Evolutionary conservation across 2,329 filamentous ascomycete genomes (phyloP).

Genomic region (Nothophoma quercina): DNA sequence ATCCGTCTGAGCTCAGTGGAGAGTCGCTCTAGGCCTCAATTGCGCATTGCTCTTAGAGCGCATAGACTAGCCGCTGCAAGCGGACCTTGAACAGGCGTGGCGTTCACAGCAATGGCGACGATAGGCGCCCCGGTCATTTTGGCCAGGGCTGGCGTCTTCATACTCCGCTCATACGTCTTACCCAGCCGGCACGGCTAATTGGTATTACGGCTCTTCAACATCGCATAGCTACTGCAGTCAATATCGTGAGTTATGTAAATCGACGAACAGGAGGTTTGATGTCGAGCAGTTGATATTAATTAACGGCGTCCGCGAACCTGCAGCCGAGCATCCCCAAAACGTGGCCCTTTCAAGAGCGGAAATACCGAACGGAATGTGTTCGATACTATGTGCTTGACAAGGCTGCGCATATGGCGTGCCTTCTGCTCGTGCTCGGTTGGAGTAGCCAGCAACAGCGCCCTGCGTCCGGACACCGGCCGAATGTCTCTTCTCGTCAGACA

Average conservation of each 20-base stretch:
- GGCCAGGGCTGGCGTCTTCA: constrained; percentile 44
- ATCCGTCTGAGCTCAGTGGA: constrained; percentile 48
- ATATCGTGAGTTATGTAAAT: constrained; percentile 9
- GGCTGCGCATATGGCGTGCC: constrained; percentile 23
- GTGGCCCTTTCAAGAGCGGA: constrained; percentile 16
- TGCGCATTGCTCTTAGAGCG: constrained; percentile 37
- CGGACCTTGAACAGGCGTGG: constrained; percentile 42
- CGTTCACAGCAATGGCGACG: constrained; percentile 34
- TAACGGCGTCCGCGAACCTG: constrained; percentile 7
- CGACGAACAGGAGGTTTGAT: constrained; percentile 4
- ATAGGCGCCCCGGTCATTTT: constrained; percentile 38
- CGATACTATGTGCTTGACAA: constrained; percentile 28
- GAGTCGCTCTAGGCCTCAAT: constrained; percentile 46
- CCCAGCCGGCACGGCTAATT: constrained; percentile 47
- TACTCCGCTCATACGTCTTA: constrained; percentile 23
- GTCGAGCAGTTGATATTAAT: constrained; percentile 11
- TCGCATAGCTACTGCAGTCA: constrained; percentile 21
- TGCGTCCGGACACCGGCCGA: constrained; percentile 27
- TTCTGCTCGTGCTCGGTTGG: constrained; percentile 22
- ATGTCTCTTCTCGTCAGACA: constrained; percentile 30
- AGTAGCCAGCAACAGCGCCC: constrained; percentile 24
- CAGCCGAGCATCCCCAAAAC: constrained; percentile 20
- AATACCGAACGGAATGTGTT: constrained; percentile 17
- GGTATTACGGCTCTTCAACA: constrained; percentile 34
- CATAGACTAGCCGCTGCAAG: constrained; percentile 50